Conservation (phyloP, 1,284 basidiomycete species). For the Ceratobasidium sp. region DNA sequence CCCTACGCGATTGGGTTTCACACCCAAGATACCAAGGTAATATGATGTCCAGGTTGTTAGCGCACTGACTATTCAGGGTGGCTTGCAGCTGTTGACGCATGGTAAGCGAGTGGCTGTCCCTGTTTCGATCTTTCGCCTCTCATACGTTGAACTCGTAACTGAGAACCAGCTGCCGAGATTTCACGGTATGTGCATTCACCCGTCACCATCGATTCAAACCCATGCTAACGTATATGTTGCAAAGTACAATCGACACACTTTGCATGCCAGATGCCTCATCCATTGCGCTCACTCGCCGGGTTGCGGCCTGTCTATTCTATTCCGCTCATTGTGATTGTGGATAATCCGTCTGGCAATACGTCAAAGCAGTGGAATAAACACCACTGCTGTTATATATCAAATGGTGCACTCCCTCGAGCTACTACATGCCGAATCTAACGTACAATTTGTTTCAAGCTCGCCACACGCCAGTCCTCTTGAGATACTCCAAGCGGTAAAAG, state of each 20-base stretch:
- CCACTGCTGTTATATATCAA: conserved; percentile 18
- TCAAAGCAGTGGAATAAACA: conserved; percentile 45
- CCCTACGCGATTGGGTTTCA: neutral
- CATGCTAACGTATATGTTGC: neutral
- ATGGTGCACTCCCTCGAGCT: conserved; percentile 22
- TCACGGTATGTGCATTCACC: neutral
- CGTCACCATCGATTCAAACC: neutral
- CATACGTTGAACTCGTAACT: neutral
- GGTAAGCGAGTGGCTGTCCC: neutral
- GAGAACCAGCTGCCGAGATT: neutral
- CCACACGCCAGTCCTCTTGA: conserved; percentile 20
- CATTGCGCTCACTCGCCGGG: conserved; percentile 3
- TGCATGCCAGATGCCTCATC: conserved; percentile 19
- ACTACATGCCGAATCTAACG: conserved; percentile 13
- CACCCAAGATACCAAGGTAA: neutral
- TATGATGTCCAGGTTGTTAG: neutral
- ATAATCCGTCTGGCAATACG: conserved; percentile 40
- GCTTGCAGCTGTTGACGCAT: neutral
- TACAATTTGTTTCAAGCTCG: conserved; percentile 35
- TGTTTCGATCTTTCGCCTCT: neutral
- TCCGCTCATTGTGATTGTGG: conserved; percentile 34
- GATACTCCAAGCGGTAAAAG: conserved; percentile 22
- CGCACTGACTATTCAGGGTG: neutral
- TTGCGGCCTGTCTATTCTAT: conserved; percentile 24
- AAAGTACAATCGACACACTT: neutral